Evolutionary conservation across 1,284 basidiomycete genomes (phyloP), one percentile per base, ranked within the genome.

Genomic region (Microbotryomycetes sp.): DNA sequence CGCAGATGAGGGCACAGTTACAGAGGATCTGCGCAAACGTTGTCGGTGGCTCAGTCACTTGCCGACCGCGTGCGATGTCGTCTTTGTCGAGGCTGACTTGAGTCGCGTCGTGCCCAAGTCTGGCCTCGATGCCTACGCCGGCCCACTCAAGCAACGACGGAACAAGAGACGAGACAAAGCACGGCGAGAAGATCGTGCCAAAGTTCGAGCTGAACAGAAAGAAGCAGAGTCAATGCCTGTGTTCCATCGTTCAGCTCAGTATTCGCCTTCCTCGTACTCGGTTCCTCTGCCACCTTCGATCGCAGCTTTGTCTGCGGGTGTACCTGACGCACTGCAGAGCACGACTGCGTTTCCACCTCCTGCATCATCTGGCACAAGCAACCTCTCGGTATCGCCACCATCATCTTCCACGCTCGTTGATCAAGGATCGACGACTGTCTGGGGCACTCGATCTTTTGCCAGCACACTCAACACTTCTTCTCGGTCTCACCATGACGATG

Each of bases 21-120:
- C 93, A 73, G 92, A 93, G 62, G 91, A 97, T 63, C 80, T 98
- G 25, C 85, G 92, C 52, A 88, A 90, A 75, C 85, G 92, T 49
- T 97, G 90, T 81, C 97, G 94, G 76, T 98, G 97, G 77, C 86
- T 98, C 59, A 84, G 84, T 3, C 93, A 97, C 75, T 81, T 97
- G 66, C 90, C 94, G 0, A 86, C 91, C 68, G 87, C 91, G 52
- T 86, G 89, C 16, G 92, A 97, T 73, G 89, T 97, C 48, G 87
- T 93, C 15, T 97, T 98, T 74, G 80, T 97, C 62, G 93, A 98
- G 77, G 85, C 91, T 3, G 87, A 97, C 73, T 79, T 97, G 9
- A 79, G 81, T 58, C 79, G 78, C 9, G 86, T 93, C 26, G 88
- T 94, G 23, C 86, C 88, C 51, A 70, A 70, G 9, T 85, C 86